phyloP scores from a whole-genome alignment of 495 filamentous ascomycete species.

The Aspergillus bertholletiae region DNA sequence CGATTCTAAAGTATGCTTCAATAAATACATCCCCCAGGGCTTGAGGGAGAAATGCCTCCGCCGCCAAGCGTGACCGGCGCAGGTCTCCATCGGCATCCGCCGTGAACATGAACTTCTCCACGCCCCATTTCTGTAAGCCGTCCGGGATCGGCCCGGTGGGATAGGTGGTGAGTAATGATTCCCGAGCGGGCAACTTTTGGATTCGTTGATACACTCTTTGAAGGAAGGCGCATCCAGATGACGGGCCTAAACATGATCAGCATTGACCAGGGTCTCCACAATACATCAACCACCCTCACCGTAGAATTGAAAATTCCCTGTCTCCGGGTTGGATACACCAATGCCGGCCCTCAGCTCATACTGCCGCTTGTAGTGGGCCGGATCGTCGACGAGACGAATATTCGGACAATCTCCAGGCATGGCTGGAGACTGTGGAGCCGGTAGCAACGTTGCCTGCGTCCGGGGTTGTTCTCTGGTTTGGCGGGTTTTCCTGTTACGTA shows the following conservation, averaged over 20 bases:
- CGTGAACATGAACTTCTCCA: constrained; percentile 12
- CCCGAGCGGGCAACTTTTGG: not conserved
- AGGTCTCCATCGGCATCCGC: not conserved
- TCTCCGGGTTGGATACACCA: constrained; percentile 7
- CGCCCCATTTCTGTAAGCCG: constrained; percentile 6
- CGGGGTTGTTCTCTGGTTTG: not conserved
- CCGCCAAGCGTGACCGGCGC: not conserved
- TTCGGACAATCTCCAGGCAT: not conserved
- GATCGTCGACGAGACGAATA: constrained; percentile 1
- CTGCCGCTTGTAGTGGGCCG: constrained; percentile 9
- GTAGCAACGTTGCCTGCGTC: not conserved
- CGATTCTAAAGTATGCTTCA: constrained; percentile 8
- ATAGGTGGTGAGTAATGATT: constrained; percentile 3
- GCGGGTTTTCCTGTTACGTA: constrained; percentile 5
- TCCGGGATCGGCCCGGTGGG: constrained; percentile 7
- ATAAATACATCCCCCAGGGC: constrained; percentile 7
- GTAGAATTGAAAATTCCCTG: constrained; percentile 13
- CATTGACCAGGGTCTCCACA: not conserved
- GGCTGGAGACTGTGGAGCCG: not conserved
- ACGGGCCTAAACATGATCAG: constrained; percentile 6
- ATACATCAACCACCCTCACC: not conserved
- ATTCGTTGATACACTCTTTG: constrained; percentile 12
- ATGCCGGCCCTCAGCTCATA: constrained; percentile 11
- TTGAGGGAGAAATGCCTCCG: constrained; percentile 8
- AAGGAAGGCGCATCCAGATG: constrained; percentile 7